Evolutionary conservation across 768 basidiomycete genomes (phyloP), one percentile per base, ranked within the genome.

Genomic region (Naganishia vaughanmartiniae): DNA sequence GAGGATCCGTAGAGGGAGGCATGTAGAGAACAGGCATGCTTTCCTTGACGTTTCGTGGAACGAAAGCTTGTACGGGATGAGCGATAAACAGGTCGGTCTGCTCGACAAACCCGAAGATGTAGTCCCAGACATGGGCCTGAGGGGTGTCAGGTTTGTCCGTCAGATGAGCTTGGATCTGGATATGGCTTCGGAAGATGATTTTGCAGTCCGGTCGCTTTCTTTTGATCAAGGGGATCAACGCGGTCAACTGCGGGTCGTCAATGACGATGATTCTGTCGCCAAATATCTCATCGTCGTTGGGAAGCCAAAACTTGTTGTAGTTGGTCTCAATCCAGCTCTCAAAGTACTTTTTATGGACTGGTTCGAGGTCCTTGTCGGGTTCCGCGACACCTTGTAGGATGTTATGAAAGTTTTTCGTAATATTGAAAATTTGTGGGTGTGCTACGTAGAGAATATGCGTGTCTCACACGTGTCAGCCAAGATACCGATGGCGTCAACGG

Each of bases 21-120:
- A 79, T 80, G 71, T 80, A 82, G 5, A 80, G 69, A 1, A 81
- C 78, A 12, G 80, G 73, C 26, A 77, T 67, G 11, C 57, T 69
- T 81, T 88, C 72, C 15, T 89, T 89, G 5, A 95, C 92, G 76
- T 89, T 89, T 73, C 87, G 87, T 3, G 94, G 94, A 14, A 96
- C 92, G 76, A 97, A 97, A 81, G 91, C 92, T 84, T 86, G 90
- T 75, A 97, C 92, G 21, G 94, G 93, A 79, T 96, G 93, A 87
- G 87, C 78, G 11, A 95, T 89, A 84, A 95, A 96, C 76, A 94
- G 81, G 83, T 96, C 93, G 53, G 91, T 89, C 34, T 89, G 85
- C 78, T 92, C 85, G 77, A 97, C 92, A 81, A 91, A 93, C 75
- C 91, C 89, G 89, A 90, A 96, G 17, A 97, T 86, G 82, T 93